Conservation (phyloP, 2,329 filamentous ascomycete genomes). For the Aspergillus persii region DNA sequence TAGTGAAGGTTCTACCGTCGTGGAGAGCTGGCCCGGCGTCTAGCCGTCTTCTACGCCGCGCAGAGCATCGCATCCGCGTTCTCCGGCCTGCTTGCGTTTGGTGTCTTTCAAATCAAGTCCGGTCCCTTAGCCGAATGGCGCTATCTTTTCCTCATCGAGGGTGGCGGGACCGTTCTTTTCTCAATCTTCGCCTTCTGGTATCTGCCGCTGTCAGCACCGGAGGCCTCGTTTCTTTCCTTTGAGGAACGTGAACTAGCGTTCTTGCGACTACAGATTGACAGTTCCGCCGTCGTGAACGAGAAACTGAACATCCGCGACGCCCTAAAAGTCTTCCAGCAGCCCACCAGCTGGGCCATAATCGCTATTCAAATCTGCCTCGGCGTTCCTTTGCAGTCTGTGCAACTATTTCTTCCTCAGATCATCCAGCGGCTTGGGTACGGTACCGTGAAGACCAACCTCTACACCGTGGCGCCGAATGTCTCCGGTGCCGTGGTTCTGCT, state of each 20-base stretch:
- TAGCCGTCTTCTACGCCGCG: slow-evolving; percentile 31
- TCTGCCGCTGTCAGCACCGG: slow-evolving; percentile 28
- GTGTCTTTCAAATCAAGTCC: slow-evolving; percentile 39
- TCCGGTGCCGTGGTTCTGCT: slow-evolving; percentile 68
- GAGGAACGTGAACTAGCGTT: slow-evolving; percentile 39
- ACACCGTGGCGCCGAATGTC: slow-evolving; percentile 67
- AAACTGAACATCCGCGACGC: slow-evolving; percentile 30
- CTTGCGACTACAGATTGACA: slow-evolving; percentile 36
- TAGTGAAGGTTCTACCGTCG: slow-evolving; percentile 25
- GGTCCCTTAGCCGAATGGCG: slow-evolving; percentile 39
- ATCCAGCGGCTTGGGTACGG: slow-evolving; percentile 42
- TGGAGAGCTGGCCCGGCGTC: slow-evolving; percentile 26
- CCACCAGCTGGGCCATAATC: slow-evolving; percentile 27
- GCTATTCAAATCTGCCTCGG: slow-evolving; percentile 30
- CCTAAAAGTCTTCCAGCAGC: slow-evolving; percentile 28
- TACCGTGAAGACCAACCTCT: slow-evolving; percentile 65
- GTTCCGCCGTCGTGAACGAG: slow-evolving; percentile 31
- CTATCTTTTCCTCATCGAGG: slow-evolving; percentile 49
- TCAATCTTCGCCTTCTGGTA: slow-evolving; percentile 40
- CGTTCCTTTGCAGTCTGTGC: slow-evolving; percentile 27
- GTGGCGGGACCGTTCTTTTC: slow-evolving; percentile 38
- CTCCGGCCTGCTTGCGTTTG: slow-evolving; percentile 37
- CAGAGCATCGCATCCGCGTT: slow-evolving; percentile 30
- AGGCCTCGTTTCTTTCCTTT: slow-evolving; percentile 9
- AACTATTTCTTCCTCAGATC: slow-evolving; percentile 32